Conservation (phyloP, 2,329 filamentous ascomycete species). For the Microsporum canis region DNA sequence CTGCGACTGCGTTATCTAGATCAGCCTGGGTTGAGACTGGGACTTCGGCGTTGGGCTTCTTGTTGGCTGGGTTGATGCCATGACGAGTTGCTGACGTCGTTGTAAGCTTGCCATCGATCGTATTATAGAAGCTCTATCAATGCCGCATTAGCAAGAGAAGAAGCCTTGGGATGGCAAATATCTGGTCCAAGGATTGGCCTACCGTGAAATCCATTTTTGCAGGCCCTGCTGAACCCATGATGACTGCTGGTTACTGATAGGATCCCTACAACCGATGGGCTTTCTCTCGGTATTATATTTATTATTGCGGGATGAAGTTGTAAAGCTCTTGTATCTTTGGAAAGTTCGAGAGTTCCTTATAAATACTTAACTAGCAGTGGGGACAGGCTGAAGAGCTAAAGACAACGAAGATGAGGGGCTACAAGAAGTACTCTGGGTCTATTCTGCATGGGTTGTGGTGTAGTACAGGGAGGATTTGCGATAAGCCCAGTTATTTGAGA, state of each 20-base stretch:
- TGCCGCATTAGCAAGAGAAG: not conserved
- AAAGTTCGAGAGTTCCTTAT: not conserved
- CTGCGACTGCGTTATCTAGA: slow-evolving; percentile 37
- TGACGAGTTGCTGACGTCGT: slow-evolving; percentile 25
- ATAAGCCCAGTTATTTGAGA: too few relatives aligned
- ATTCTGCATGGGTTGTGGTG: too few relatives aligned
- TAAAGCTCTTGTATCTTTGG: not conserved
- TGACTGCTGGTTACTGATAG: not conserved
- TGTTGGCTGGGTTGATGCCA: slow-evolving; percentile 37
- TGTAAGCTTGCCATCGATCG: slow-evolving; percentile 35
- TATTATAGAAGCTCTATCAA: slow-evolving; percentile 30
- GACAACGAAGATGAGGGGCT: too few relatives aligned
- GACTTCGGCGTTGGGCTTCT: slow-evolving; percentile 35
- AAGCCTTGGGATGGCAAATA: not conserved
- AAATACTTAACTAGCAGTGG: not conserved
- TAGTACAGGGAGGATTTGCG: too few relatives aligned
- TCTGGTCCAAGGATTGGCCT: not conserved
- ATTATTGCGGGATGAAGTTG: not conserved
- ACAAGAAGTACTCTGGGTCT: too few relatives aligned
- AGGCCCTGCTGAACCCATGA: not conserved
- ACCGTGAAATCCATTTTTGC: not conserved
- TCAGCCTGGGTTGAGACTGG: slow-evolving; percentile 35
- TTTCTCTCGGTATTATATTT: not conserved
- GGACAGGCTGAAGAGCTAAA: not conserved
- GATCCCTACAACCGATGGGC: not conserved